These are phyloP conservation scores for Neurospora sp. DNA, from an alignment of 2,329 filamentous ascomycete species.

Conservation along the genomic window DNA sequence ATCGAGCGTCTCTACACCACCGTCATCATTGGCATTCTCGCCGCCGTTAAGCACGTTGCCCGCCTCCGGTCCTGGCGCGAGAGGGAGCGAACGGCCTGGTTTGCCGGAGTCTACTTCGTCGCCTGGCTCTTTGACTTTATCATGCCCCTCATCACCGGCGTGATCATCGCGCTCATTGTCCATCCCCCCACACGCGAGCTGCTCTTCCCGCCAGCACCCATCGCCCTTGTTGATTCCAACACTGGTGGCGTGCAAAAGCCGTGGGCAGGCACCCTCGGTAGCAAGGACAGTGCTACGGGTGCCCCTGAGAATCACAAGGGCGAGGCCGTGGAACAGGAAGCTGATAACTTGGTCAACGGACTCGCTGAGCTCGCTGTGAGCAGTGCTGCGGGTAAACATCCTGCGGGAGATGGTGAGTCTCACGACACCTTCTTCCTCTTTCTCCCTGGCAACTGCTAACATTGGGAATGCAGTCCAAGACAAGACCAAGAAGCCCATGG, in stretches of 20 bases:
- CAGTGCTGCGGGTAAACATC: conserved; percentile 68
- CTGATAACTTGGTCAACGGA: conserved; percentile 67
- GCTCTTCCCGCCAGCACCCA: conserved; percentile 68
- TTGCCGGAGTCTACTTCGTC: conserved; percentile 41
- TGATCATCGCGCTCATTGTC: conserved; percentile 54
- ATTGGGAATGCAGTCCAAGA: conserved; percentile 64
- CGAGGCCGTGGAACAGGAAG: conserved; percentile 75
- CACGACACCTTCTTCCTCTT: conserved; percentile 32
- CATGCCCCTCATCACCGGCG: conserved; percentile 46
- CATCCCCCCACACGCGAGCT: conserved; percentile 51
- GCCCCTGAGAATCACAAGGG: conserved; percentile 76
- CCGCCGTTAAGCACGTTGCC: conserved; percentile 62
- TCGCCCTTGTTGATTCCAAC: conserved; percentile 58
- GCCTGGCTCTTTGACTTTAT: conserved; percentile 70
- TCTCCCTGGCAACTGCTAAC: conserved; percentile 26
- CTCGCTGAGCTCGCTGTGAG: conserved; percentile 63
- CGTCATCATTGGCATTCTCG: conserved; percentile 56
- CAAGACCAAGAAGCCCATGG: conserved; percentile 69
- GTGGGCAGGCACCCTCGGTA: conserved; percentile 63
- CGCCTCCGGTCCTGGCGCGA: conserved; percentile 75
- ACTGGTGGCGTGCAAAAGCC: conserved; percentile 72
- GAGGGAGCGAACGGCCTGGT: conserved; percentile 53
- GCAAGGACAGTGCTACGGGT: conserved; percentile 62
- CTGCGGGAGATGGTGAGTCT: conserved; percentile 48
- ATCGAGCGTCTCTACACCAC: conserved; percentile 77